Conservation (phyloP, 2,329 filamentous ascomycete species). For the Parastagonospora avenae region DNA sequence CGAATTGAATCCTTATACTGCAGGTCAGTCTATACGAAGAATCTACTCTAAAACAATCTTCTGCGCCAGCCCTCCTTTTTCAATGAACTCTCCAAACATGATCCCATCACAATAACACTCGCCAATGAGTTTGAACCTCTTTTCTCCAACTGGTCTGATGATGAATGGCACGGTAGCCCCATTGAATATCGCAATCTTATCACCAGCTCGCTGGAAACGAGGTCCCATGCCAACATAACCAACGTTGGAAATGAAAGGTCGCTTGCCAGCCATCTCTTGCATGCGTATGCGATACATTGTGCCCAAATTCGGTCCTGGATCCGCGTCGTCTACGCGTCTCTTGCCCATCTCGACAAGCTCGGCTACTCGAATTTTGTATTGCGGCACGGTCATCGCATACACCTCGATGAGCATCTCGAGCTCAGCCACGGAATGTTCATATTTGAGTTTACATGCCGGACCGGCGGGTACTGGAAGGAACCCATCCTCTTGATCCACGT, state of each 20-base stretch:
- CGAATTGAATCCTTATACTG: too few species aligned
- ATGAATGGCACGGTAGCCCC: neutral
- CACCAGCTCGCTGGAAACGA: neutral
- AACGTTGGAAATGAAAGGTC: neutral
- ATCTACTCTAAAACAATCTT: neutral
- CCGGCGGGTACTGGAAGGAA: neutral
- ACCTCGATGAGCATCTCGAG: neutral
- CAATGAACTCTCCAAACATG: neutral
- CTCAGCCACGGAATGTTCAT: neutral
- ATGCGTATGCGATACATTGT: neutral
- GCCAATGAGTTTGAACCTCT: neutral
- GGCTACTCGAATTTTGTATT: neutral
- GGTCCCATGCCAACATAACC: slow-evolving; percentile 1
- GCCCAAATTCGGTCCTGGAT: neutral
- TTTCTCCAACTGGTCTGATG: neutral
- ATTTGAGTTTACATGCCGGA: slow-evolving; percentile 1
- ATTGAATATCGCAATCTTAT: neutral
- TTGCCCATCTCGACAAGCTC: neutral
- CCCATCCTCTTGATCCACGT: neutral
- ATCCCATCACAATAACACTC: slow-evolving; percentile 3
- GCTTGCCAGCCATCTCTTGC: neutral
- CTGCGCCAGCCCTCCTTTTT: neutral
- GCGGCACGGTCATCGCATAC: neutral
- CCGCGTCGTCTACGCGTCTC: neutral
- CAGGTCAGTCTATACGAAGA: too few species aligned